These are phyloP conservation scores for Jacaranda copaia DNA, from an alignment of 257 asterid species.

Conservation along the genomic window DNA sequence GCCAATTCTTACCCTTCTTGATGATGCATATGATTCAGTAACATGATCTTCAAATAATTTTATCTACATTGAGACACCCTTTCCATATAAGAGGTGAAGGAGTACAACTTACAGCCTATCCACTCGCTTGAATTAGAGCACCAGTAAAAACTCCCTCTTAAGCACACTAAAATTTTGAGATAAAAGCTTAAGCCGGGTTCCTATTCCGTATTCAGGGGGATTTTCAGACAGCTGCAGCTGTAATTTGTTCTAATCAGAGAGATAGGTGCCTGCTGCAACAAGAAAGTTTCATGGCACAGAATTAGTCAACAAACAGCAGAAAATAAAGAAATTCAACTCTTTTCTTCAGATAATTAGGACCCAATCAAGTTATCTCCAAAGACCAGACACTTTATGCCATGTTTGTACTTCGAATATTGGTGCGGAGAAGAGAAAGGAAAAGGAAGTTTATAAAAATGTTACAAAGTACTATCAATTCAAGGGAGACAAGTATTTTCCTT, in stretches of 20 bases:
- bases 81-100: constrained; percentile 16
- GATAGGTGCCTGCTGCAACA: constrained; percentile 36
- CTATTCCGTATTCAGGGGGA: constrained; percentile 19
- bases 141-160: constrained; percentile 30
- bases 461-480: not conserved
- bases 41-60: constrained; percentile 25
- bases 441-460: no score
- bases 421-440: not conserved
- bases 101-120: constrained; percentile 31
- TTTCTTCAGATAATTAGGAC: not conserved
- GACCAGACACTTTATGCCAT: no score
- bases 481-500: not conserved
- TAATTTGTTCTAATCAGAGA: constrained; percentile 25
- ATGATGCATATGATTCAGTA: constrained; percentile 29
- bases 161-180: constrained; percentile 17
- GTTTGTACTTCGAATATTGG: not conserved
- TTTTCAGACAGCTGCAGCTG: constrained; percentile 22
- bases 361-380: not conserved
- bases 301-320: not conserved
- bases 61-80: constrained; percentile 44
- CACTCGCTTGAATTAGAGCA: constrained; percentile 11
- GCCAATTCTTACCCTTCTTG: constrained; percentile 13
- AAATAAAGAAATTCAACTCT: not conserved
- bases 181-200: constrained; percentile 37
- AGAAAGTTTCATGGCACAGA: not conserved